Percentiles rank a stretch among this genome's conserved stretches.
These are phyloP conservation scores for Erythrophleum fordii DNA, from an alignment of 306 rosid species.

Conservation along the genomic window DNA sequence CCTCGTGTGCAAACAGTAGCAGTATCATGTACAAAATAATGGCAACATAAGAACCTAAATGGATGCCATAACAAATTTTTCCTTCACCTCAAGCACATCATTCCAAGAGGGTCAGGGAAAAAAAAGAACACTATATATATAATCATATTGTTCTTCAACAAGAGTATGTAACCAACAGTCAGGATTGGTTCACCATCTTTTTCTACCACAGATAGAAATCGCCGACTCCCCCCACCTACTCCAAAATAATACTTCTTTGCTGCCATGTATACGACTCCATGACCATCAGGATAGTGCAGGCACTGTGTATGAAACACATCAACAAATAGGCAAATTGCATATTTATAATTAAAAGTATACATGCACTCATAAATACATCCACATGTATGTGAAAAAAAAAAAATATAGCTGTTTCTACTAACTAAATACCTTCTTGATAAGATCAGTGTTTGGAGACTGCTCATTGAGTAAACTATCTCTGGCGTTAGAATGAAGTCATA, in stretches of 20 bases:
- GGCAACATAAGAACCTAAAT: not conserved
- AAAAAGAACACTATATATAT: not conserved
- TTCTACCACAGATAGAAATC: slow-evolving; percentile 72
- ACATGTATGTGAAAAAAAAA: too few species aligned
- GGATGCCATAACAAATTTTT: not conserved
- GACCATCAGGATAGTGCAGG: not conserved
- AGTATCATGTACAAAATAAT: not conserved
- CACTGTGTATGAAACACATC: not conserved
- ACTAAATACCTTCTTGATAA: slow-evolving; percentile 74
- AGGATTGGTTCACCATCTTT: slow-evolving; percentile 69
- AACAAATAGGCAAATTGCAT: not conserved
- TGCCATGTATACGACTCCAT: slow-evolving; percentile 71
- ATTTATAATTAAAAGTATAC: too few species aligned
- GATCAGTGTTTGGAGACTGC: slow-evolving; percentile 68
- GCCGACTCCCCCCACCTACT: slow-evolving; percentile 85
- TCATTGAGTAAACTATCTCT: slow-evolving; percentile 82
- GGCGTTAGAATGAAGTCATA: slow-evolving; percentile 92
- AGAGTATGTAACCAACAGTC: not conserved
- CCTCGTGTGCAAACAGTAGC: slow-evolving; percentile 10
- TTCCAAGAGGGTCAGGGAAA: not conserved
- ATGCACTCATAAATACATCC: too few species aligned
- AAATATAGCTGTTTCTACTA: not conserved
- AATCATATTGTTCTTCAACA: not conserved
- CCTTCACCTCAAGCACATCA: not conserved
- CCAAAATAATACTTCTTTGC: slow-evolving; percentile 94